phyloP scores from a whole-genome alignment of 208 protist species.

The Trypanosoma brucei region DNA sequence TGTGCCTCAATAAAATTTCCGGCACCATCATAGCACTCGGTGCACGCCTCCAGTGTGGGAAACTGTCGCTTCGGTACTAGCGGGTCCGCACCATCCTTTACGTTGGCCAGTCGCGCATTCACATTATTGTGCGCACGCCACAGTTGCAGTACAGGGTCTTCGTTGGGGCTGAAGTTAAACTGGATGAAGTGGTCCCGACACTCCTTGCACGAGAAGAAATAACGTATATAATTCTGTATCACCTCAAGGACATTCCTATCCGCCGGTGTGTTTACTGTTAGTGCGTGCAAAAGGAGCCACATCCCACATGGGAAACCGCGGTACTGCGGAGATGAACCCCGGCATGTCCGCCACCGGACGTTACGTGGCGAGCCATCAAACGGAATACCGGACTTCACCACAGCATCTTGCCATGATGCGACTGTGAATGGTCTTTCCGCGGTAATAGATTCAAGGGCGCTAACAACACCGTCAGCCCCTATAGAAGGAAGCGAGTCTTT shows the following conservation, averaged over 20 bases:
- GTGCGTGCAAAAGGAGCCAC: slow-evolving; percentile 72
- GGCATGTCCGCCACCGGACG: slow-evolving; percentile 53
- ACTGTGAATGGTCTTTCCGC: background rate
- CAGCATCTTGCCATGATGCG: slow-evolving; percentile 35
- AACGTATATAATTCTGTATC: slow-evolving; percentile 51
- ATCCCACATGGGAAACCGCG: slow-evolving; percentile 67
- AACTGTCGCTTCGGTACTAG: slow-evolving; percentile 63
- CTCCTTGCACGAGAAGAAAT: slow-evolving; percentile 55
- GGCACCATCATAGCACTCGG: slow-evolving; percentile 22
- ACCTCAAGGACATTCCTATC: slow-evolving; percentile 22
- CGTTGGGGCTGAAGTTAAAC: slow-evolving; percentile 25
- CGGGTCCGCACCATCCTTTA: slow-evolving; percentile 30
- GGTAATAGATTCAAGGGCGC: slow-evolving; percentile 17
- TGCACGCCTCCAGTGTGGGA: slow-evolving; percentile 28
- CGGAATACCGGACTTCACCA: slow-evolving; percentile 46
- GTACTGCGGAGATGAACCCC: slow-evolving; percentile 47
- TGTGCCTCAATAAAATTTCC: slow-evolving; percentile 1
- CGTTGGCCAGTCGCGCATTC: slow-evolving; percentile 38
- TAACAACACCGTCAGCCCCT: slow-evolving; percentile 28
- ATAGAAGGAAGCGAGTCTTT: slow-evolving; percentile 35
- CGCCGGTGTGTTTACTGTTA: slow-evolving; percentile 29
- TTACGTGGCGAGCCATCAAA: slow-evolving; percentile 33
- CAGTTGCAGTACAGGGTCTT: slow-evolving; percentile 44
- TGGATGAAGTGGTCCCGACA: slow-evolving; percentile 58
- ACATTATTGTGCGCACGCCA: slow-evolving; percentile 76